Evolutionary conservation across 2,329 filamentous ascomycete genomes (phyloP), one percentile per base, ranked within the genome.

Genomic region (Xylaria sp.): DNA sequence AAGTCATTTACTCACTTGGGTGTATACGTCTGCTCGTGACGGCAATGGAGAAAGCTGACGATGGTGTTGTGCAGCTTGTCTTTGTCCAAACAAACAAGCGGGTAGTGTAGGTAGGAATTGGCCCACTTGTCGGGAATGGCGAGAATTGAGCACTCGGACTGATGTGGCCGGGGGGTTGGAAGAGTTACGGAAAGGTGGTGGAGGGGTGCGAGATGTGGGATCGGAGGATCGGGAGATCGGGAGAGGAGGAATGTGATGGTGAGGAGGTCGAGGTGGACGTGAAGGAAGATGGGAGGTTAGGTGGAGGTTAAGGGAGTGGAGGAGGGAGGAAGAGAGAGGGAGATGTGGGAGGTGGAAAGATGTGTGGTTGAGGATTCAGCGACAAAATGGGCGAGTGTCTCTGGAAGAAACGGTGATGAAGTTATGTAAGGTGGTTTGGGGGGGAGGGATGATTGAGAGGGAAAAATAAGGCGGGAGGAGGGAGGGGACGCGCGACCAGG

Each of bases 341-440:
- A 57, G 50, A 69, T 60, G 59, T 58, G 67, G 54, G 60, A 68
- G 69, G 64, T 55, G 59, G 54, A 42, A 61, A 69, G 65, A 53
- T 53, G 63, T 57, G 66, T 63, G 66, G 55, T 69, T 63, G 64
- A 66, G 62, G 63, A 63, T 69, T 67, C 62, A 61, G 69, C 60
- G 64, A 63, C 60, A 66, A 66, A 67, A 70, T 40, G 42, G 61
- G 51, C 21, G 69, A 62, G 64, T 51, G 69, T 66, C 50, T 37
- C 61, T 64, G 61, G 66, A 69, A 60, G 61, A 63, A 71, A 66
- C 63, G 67, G 68, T 69, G 69, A 68, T 71, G 69, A 65, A 69
- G 67, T 69, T 69, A 71, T 69, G 65, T 68, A 69, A 66, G 64
- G 62, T 58, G 54, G 50, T 51, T 54, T 63, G 64, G 69, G 51